A percentile compares a stretch with the other conserved stretches of the same genome.
These are phyloP conservation scores for Cladobotryum mycophilum DNA, from an alignment of 2,329 filamentous ascomycete genomes.

Conservation along the genomic window DNA sequence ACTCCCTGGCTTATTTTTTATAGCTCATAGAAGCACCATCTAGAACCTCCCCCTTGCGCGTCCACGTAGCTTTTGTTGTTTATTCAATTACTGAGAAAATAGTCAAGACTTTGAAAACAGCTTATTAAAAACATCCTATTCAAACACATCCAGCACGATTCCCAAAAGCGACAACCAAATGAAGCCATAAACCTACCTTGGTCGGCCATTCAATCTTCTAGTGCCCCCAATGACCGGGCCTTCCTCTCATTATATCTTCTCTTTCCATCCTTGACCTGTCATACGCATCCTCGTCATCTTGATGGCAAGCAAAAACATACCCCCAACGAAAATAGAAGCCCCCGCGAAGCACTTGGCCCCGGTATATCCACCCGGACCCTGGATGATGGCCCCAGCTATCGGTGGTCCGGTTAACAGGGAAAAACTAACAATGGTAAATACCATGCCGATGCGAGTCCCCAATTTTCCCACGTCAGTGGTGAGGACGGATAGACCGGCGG, in stretches of 20 bases:
- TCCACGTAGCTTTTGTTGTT: no score
- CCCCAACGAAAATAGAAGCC: conserved; percentile 28
- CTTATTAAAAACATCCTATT: no score
- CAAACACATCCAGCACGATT: no score
- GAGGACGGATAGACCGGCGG: conserved; percentile 49
- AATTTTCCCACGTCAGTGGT: conserved; percentile 46
- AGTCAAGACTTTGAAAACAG: no score
- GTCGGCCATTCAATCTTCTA: no score
- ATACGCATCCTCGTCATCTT: conserved; percentile 33
- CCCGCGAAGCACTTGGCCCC: conserved; percentile 47
- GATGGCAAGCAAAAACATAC: conserved; percentile 32
- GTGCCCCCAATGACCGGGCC: not conserved
- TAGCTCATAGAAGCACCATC: no score
- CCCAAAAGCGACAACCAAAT: no score
- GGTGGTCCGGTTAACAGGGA: conserved; percentile 47
- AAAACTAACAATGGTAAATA: conserved; percentile 50
- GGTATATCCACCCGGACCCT: conserved; percentile 32
- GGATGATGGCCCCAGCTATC: conserved; percentile 44
- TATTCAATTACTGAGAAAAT: no score
- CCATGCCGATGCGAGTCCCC: conserved; percentile 52
- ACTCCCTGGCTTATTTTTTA: no score
- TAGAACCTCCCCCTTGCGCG: no score
- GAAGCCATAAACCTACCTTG: no score
- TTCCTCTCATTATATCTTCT: not conserved
- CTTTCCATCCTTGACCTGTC: conserved; percentile 31